Evolutionary conservation across 192 early-diverging fungal genomes (phyloP).

Genomic region (Ramicandelaber brevisporus): DNA sequence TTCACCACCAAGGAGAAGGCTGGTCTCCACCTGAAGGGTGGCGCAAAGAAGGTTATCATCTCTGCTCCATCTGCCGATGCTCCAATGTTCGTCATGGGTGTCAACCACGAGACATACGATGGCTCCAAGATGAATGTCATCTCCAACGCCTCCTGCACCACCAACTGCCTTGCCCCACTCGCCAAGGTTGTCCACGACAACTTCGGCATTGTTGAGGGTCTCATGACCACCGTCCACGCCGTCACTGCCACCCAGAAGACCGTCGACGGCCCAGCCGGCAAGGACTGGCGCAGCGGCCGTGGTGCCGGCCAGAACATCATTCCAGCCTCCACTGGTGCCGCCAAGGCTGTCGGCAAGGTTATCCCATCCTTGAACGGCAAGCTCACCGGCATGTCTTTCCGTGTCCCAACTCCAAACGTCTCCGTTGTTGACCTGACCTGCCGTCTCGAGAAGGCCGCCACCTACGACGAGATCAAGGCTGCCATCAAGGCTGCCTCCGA

Average conservation of each 20-base stretch:
- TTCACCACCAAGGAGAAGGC: conserved; percentile 87
- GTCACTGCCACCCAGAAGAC: conserved; percentile 99
- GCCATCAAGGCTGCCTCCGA: conserved; percentile 70
- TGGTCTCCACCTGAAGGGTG: conserved; percentile 59
- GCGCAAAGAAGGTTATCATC: conserved; percentile 98
- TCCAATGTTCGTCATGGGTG: conserved; percentile 94
- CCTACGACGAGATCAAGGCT: conserved; percentile 72
- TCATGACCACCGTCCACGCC: conserved; percentile 98
- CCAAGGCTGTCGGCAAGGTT: conserved; percentile 98
- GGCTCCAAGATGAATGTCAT: conserved; percentile 48
- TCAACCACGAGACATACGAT: conserved; percentile 91
- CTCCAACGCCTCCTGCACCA: conserved; percentile 98
- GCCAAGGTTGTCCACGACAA: conserved; percentile 92
- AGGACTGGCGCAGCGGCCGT: conserved; percentile 96
- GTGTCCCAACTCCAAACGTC: conserved; percentile 81
- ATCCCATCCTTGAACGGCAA: conserved; percentile 83
- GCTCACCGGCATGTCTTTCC: conserved; percentile 97
- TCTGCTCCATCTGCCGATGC: conserved; percentile 89
- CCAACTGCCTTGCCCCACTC: conserved; percentile 95
- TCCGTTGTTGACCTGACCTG: conserved; percentile 94
- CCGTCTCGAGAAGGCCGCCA: conserved; percentile 69
- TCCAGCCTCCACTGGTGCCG: conserved; percentile 90
- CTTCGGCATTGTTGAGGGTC: conserved; percentile 84
- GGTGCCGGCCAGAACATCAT: conserved; percentile 96
- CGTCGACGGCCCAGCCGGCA: conserved; percentile 88